These are phyloP conservation scores for Sclerotinia nivalis DNA, from an alignment of 2,329 filamentous ascomycete genomes.

Conservation along the genomic window DNA sequence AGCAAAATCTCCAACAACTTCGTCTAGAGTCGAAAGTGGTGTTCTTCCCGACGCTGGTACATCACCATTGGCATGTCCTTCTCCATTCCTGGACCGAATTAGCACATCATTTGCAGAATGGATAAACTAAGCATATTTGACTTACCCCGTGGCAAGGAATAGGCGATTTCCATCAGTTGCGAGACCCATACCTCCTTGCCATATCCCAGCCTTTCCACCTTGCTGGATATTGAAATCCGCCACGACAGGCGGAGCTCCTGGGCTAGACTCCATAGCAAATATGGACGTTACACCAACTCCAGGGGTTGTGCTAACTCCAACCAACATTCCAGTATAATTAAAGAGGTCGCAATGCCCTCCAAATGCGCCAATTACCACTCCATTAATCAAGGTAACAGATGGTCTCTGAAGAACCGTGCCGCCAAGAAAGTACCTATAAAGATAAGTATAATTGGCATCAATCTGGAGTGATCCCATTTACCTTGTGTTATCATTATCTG, in stretches of 20 bases:
- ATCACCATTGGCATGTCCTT: slow-evolving; percentile 17
- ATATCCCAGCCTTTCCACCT: slow-evolving; percentile 46
- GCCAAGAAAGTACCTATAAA: slow-evolving; percentile 46
- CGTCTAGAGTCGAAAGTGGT: slow-evolving; percentile 49
- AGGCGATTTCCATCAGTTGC: slow-evolving; percentile 41
- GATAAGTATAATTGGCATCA: slow-evolving; percentile 19
- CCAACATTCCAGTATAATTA: slow-evolving; percentile 46
- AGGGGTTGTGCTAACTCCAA: slow-evolving; percentile 40
- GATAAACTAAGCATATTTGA: slow-evolving; percentile 4
- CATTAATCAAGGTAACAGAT: slow-evolving; percentile 45
- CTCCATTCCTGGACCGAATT: background rate
- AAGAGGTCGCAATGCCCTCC: slow-evolving; percentile 51
- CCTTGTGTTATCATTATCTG: slow-evolving; percentile 48
- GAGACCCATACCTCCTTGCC: slow-evolving; percentile 44
- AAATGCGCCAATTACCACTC: slow-evolving; percentile 49
- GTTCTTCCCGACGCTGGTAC: slow-evolving; percentile 42
- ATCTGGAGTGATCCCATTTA: slow-evolving; percentile 7
- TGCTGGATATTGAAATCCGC: slow-evolving; percentile 39
- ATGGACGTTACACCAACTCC: slow-evolving; percentile 41
- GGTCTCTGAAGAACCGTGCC: slow-evolving; percentile 50
- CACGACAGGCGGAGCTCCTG: slow-evolving; percentile 42
- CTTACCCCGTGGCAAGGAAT: slow-evolving; percentile 39
- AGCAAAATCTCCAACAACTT: slow-evolving; percentile 52
- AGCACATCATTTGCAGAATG: background rate
- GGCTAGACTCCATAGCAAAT: slow-evolving; percentile 47